Conservation (phyloP, 257 asterid genomes). For the Paraleonurus japonicus region DNA sequence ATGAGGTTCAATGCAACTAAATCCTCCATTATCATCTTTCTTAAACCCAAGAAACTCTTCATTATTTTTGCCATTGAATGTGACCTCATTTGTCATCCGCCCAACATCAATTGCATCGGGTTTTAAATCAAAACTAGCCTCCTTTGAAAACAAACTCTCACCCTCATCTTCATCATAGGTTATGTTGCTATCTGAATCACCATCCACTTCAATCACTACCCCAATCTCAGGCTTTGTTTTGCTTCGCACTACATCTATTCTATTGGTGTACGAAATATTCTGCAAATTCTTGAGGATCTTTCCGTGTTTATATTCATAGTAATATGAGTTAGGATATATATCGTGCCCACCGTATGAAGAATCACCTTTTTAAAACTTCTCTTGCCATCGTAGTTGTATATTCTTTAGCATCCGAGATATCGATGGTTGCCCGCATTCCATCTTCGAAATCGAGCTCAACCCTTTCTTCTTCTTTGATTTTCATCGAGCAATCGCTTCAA, state of each 20-base stretch:
- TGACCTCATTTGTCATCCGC: no score
- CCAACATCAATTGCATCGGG: no score
- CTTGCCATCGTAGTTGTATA: slow-evolving; percentile 27
- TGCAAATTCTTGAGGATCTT: slow-evolving; percentile 56
- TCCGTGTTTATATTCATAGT: slow-evolving; percentile 44
- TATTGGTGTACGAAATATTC: slow-evolving; percentile 57
- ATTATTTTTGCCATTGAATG: no score
- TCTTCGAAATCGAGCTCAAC: no score
- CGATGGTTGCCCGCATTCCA: slow-evolving; percentile 58
- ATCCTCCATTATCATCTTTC: no score
- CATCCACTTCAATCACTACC: slow-evolving; percentile 85
- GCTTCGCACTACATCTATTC: slow-evolving; percentile 83
- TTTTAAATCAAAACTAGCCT: slow-evolving; percentile 31
- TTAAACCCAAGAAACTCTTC: no score
- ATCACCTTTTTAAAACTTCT: slow-evolving; percentile 29
- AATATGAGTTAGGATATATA: slow-evolving; percentile 32
- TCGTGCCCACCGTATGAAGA: slow-evolving; percentile 29
- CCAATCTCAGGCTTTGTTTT: slow-evolving; percentile 57
- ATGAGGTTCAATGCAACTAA: no score
- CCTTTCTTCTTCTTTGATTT: no score
- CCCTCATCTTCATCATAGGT: slow-evolving; percentile 74
- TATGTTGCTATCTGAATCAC: slow-evolving; percentile 78
- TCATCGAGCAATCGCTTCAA: no score
- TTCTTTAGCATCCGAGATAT: slow-evolving; percentile 40
- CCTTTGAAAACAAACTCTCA: no score